Conservation (phyloP, 345 rosid genomes). For the Euphorbia tirucalli region DNA sequence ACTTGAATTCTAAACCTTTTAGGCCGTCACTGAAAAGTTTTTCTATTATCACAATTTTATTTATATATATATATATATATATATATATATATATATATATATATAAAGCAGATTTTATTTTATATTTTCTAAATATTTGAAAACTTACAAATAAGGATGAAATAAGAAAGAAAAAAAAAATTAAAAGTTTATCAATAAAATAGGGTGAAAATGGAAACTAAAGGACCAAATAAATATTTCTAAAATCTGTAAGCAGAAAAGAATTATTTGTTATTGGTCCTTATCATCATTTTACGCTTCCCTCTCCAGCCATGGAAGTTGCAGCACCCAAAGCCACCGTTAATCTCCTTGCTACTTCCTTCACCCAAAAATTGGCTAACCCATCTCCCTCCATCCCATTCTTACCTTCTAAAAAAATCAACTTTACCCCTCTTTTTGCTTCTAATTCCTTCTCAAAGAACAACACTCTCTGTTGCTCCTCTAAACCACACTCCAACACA, state of each 20-base stretch:
- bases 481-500: conserved; percentile 35
- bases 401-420: conserved; percentile 23
- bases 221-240: not conserved
- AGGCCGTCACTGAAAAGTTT: no score
- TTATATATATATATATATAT: no score
- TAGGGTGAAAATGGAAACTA: not conserved
- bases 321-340: conserved; percentile 31
- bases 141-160: no score
- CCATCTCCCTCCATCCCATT: conserved; percentile 27
- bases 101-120: no score
- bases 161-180: not conserved
- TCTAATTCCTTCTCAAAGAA: no score
- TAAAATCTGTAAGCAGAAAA: not conserved
- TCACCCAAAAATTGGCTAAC: conserved; percentile 15
- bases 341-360: conserved; percentile 31
- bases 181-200: no score
- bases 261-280: conserved; percentile 8
- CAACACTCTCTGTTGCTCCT: conserved; percentile 45
- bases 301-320: conserved; percentile 20
- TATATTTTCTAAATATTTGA: no score
- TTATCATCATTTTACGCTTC: not conserved
- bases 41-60: no score
- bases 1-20: no score
- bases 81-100: no score
- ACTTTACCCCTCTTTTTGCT: no score